A percentile compares a stretch with the other conserved stretches of the same genome.
phyloP scores from a whole-genome alignment of 352 stramenopile genomes.

The Aphanomyces invadans region DNA sequence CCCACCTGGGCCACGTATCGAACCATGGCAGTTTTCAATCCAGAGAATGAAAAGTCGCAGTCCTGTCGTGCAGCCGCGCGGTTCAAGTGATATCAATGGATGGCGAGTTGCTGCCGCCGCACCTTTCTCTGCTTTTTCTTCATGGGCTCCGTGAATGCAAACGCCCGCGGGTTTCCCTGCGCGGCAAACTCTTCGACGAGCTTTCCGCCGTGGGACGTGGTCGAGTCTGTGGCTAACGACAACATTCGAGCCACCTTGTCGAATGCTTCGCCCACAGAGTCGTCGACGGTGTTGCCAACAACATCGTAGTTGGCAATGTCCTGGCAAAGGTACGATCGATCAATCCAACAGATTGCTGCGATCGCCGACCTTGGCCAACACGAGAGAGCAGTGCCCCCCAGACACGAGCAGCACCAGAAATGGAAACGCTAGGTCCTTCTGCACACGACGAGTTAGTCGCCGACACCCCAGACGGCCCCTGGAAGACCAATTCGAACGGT shows the following conservation, averaged over 20 bases:
- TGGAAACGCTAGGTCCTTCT: conserved; percentile 79
- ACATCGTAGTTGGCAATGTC: conserved; percentile 90
- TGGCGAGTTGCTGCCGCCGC: too few species aligned
- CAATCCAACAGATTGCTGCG: neutral
- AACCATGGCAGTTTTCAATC: conserved; percentile 95
- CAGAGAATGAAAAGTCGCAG: conserved; percentile 97
- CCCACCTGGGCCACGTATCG: conserved; percentile 56
- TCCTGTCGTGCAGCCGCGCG: conserved; percentile 53
- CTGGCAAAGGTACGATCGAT: conserved; percentile 31
- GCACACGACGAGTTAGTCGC: too few species aligned
- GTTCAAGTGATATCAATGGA: too few species aligned
- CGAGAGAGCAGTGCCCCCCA: conserved; percentile 96
- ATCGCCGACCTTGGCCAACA: conserved; percentile 65
- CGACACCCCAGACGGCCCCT: too few species aligned
- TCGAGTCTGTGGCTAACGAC: conserved; percentile 52
- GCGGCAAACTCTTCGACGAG: conserved; percentile 91
- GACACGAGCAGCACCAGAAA: conserved; percentile 97
- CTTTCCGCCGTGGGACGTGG: conserved; percentile 79
- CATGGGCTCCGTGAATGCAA: conserved; percentile 90
- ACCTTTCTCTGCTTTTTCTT: conserved; percentile 37
- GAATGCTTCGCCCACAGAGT: conserved; percentile 97
- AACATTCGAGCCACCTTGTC: conserved; percentile 97
- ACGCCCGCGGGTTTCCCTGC: conserved; percentile 84
- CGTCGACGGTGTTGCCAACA: conserved; percentile 95
- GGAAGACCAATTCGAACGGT: too few species aligned